phyloP scores from a whole-genome alignment of 2,329 filamentous ascomycete genomes.

The Teratosphaeria viscida region DNA sequence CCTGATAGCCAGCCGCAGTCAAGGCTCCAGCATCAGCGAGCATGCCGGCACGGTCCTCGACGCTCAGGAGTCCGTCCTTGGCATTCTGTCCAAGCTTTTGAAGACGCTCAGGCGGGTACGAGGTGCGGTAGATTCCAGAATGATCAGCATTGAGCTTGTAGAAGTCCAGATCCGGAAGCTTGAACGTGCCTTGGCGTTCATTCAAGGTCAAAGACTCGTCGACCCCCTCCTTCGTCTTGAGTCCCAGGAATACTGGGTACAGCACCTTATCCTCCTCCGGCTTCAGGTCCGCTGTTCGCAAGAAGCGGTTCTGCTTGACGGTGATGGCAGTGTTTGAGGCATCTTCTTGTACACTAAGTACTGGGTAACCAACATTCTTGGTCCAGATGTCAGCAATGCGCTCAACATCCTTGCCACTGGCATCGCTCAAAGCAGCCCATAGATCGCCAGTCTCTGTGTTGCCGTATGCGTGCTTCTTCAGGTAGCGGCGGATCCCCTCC shows the following conservation, averaged over 20 bases:
- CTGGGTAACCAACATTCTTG: conserved; percentile 88
- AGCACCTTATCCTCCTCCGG: conserved; percentile 82
- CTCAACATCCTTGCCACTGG: conserved; percentile 82
- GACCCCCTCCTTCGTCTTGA: conserved; percentile 74
- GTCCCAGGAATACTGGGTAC: conserved; percentile 79
- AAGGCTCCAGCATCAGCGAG: conserved; percentile 78
- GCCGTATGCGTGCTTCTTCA: conserved; percentile 93
- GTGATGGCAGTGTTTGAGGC: conserved; percentile 61
- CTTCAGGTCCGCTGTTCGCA: conserved; percentile 85
- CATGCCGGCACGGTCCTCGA: conserved; percentile 91
- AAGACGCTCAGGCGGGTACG: conserved; percentile 72
- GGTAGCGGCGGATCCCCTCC: conserved; percentile 78
- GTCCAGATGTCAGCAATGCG: conserved; percentile 95
- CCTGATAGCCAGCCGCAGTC: conserved; percentile 82
- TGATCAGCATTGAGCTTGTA: conserved; percentile 97
- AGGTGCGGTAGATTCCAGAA: conserved; percentile 83
- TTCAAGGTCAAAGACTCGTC: conserved; percentile 64
- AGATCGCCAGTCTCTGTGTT: conserved; percentile 88
- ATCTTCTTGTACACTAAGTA: conserved; percentile 75
- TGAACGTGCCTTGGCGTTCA: conserved; percentile 65
- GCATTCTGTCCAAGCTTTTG: conserved; percentile 81
- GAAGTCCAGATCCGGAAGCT: conserved; percentile 71
- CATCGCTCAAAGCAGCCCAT: conserved; percentile 77
- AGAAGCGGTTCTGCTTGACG: conserved; percentile 89
- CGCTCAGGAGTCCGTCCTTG: conserved; percentile 65